A percentile compares a stretch with the other conserved stretches of the same genome.
These are phyloP conservation scores for Syzygium aromaticum DNA, from an alignment of 345 rosid genomes.

Conservation along the genomic window DNA sequence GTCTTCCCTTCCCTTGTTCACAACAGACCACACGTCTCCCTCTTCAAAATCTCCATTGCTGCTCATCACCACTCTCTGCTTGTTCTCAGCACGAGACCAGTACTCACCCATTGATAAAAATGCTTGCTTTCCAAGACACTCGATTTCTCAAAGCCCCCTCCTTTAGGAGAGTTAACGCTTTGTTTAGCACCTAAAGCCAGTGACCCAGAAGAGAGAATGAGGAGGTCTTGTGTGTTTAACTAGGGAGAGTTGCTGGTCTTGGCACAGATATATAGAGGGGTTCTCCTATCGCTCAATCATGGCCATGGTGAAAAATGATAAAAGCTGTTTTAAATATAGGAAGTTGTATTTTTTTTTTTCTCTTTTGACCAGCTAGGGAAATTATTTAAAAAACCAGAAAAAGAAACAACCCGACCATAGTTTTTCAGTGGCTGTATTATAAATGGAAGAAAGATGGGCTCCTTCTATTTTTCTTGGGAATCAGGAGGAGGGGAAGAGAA, in stretches of 20 bases:
- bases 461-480: conserved; percentile 8
- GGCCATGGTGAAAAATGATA: neutral
- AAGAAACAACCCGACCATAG: neutral
- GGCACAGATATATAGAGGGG: neutral
- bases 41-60: conserved; percentile 60
- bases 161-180: neutral
- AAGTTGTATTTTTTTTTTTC: neutral
- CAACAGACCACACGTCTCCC: conserved; percentile 58
- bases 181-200: neutral
- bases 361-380: neutral
- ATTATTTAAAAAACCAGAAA: neutral
- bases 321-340: neutral
- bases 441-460: neutral
- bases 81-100: conserved; percentile 10
- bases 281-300: neutral
- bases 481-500: conserved; percentile 18
- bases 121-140: neutral
- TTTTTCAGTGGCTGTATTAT: neutral
- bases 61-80: conserved; percentile 10
- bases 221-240: neutral
- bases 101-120: conserved; percentile 28
- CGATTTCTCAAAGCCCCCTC: neutral
- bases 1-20: conserved; percentile 22
- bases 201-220: neutral
- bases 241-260: neutral